Evolutionary conservation across 2,329 filamentous ascomycete genomes (phyloP).

Genomic region (Fusarium paranaense): DNA sequence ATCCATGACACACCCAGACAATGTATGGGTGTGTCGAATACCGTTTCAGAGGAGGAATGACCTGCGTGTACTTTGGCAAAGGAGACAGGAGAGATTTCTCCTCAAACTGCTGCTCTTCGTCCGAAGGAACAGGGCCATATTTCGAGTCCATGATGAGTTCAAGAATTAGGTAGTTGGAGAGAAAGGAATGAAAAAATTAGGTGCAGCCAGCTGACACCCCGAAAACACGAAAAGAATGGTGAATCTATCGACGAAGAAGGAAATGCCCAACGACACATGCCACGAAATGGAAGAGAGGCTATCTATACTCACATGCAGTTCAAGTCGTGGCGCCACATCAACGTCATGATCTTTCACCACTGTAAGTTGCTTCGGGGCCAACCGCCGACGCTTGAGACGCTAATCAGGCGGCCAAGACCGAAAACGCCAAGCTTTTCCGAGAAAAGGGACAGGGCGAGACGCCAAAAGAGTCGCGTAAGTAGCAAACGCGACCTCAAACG

Average conservation of each 20-base stretch:
- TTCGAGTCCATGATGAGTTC: constrained; percentile 3
- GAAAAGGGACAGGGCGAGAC: not conserved
- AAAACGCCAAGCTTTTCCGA: not conserved
- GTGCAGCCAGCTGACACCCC: not conserved
- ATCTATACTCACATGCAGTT: not conserved
- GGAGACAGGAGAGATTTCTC: constrained; percentile 22
- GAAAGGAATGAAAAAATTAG: not conserved
- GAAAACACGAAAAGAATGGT: not conserved
- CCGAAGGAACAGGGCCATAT: constrained; percentile 14
- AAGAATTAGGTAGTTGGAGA: not conserved
- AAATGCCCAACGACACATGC: not conserved
- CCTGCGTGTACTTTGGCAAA: not conserved
- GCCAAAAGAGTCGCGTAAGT: not conserved
- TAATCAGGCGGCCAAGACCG: not conserved
- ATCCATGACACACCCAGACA: constrained; percentile 28
- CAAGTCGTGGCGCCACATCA: not conserved
- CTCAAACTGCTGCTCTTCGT: constrained; percentile 30
- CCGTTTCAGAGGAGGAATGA: not conserved
- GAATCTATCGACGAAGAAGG: not conserved
- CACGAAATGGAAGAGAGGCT: not conserved
- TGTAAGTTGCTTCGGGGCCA: not conserved
- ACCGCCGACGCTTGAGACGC: not conserved
- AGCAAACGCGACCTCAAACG: not conserved
- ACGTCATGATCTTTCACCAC: not conserved
- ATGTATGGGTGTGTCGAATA: not conserved